These are phyloP conservation scores for Dictyostelium capitatum DNA, from an alignment of 78 protist genomes.

Conservation along the genomic window DNA sequence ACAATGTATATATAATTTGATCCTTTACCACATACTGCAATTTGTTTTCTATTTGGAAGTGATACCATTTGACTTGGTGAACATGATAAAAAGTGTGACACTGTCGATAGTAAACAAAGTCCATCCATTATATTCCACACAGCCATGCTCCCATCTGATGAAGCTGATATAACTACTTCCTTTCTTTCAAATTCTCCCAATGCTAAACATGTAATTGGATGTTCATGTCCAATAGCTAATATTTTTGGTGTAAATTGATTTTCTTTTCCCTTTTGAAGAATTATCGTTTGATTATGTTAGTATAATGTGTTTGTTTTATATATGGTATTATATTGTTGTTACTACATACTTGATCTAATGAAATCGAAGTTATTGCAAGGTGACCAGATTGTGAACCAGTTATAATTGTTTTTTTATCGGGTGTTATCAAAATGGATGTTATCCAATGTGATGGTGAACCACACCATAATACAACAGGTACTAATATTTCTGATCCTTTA, in stretches of 20 bases:
- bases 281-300: neutral
- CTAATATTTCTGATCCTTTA: constrained; percentile 30
- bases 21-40: constrained; percentile 75
- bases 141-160: constrained; percentile 56
- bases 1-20: constrained; percentile 67
- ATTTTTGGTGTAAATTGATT: constrained; percentile 59
- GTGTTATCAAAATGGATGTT: constrained; percentile 59
- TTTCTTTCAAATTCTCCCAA: constrained; percentile 64
- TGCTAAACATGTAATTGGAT: constrained; percentile 65
- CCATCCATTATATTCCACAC: constrained; percentile 77
- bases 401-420: constrained; percentile 53
- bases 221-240: constrained; percentile 49
- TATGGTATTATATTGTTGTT: neutral
- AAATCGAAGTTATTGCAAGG: constrained; percentile 45
- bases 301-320: neutral
- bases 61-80: constrained; percentile 64
- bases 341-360: constrained; percentile 36
- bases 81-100: constrained; percentile 39
- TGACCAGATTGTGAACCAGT: constrained; percentile 78
- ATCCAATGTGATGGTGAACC: constrained; percentile 81
- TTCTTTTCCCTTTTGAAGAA: constrained; percentile 28
- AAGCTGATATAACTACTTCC: constrained; percentile 33
- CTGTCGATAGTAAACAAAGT: constrained; percentile 48
- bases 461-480: constrained; percentile 80
- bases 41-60: constrained; percentile 54